Evolutionary conservation across 768 basidiomycete species (phyloP), one percentile per base, ranked within the genome.

Genomic region (Lentinula edodes): DNA sequence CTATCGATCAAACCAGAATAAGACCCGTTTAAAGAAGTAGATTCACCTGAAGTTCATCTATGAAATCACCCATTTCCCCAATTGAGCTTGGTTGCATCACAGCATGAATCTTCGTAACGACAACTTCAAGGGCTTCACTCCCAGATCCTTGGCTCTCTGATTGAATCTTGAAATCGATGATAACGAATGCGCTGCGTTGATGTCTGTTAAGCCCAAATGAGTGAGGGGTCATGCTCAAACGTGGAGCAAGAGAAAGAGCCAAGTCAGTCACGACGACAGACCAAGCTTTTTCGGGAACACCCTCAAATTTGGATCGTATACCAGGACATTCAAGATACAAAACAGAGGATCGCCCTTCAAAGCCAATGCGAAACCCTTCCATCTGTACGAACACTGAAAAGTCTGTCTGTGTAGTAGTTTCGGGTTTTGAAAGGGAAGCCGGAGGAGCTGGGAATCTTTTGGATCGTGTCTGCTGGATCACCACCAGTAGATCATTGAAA

Each of bases 31-130:
- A 13, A 20, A 16, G 28, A 36, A 59, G 36, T 51, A 36, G 63
- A 52, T 50, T 36, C 75, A 89, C 92, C 81, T 91, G 92, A 45
- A 93, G 76, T 66, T 93, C 81, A 69, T 96, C 93, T 43, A 93
- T 72, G 64, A 94, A 92, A 70, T 98, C 95, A 15, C 89, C 91
- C 7, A 98, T 76, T 69, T 96, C 91, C 20, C 89, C 89, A 55
- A 98, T 88, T 0, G 96, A 95, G 64, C 91, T 92, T 9, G 95
- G 89, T 71, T 95, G 94, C 89, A 97, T 88, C 38, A 96, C 90
- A 1, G 95, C 94, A 68, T 98, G 93, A 2, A 93, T 85, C 71
- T 89, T 91, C 7, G 83, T 84, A 23, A 95, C 73, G 1, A 76
- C 72, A 35, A 94, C 62, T 39, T 85, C 76, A 32, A 91, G 70